A percentile compares a stretch with the other conserved stretches of the same genome.
phyloP scores from a whole-genome alignment of 1,284 basidiomycete species.

The Schizophyllum amplum region DNA sequence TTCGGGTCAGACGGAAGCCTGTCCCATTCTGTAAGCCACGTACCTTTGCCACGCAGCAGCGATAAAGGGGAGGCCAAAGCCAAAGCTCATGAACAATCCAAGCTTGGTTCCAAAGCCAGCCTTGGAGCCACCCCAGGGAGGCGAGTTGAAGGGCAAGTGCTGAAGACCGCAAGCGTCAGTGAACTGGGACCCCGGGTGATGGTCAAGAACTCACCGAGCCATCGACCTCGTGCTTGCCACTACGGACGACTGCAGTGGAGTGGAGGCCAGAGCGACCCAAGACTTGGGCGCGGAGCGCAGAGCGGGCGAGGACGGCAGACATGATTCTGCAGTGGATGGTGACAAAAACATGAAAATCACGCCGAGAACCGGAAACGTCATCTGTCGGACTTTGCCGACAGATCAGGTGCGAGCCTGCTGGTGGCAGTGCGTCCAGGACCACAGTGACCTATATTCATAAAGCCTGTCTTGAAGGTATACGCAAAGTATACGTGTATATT shows the following conservation, averaged over 20 bases:
- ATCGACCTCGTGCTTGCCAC: not conserved
- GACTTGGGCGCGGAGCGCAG: conserved; percentile 15
- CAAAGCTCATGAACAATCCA: conserved; percentile 40
- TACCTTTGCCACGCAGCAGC: conserved; percentile 62
- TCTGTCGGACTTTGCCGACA: not conserved
- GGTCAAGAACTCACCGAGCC: not conserved
- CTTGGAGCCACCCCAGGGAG: conserved; percentile 49
- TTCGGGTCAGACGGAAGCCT: conserved; percentile 1
- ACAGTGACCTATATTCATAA: too few species aligned
- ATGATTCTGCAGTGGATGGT: not conserved
- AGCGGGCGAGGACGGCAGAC: conserved; percentile 17
- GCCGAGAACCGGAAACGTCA: not conserved
- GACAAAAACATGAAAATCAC: not conserved
- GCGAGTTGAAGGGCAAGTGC: conserved; percentile 66
- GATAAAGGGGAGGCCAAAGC: conserved; percentile 62
- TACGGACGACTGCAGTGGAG: not conserved
- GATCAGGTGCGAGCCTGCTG: too few species aligned
- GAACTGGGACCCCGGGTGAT: too few species aligned
- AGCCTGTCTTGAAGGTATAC: too few species aligned
- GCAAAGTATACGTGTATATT: too few species aligned
- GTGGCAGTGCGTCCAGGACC: too few species aligned
- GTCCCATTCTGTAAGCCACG: conserved; percentile 21
- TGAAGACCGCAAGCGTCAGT: too few species aligned
- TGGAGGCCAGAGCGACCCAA: not conserved
- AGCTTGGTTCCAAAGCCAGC: conserved; percentile 52